Conservation (phyloP, 225 moss, liverwort and hornwort genomes). For the Ulota crispa region DNA sequence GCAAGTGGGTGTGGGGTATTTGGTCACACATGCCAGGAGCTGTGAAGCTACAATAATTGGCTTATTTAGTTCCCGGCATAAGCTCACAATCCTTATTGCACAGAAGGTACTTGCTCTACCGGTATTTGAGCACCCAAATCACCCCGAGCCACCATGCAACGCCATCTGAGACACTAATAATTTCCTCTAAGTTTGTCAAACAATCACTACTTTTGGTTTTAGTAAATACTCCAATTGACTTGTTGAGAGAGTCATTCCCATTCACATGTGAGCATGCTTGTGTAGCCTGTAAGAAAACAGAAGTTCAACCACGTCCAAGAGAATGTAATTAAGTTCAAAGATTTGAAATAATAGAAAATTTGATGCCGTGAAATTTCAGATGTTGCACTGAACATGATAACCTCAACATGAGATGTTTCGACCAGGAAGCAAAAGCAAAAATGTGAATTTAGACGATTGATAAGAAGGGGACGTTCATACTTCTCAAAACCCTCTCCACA, state of each 20-base stretch:
- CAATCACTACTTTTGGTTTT: constrained; percentile 90
- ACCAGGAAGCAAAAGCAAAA: neutral
- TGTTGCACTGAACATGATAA: neutral
- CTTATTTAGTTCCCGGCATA: constrained; percentile 81
- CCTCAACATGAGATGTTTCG: neutral
- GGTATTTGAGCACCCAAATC: constrained; percentile 96
- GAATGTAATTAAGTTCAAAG: neutral
- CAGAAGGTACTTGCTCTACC: constrained; percentile 88
- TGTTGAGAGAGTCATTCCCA: constrained; percentile 21
- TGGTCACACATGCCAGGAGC: constrained; percentile 89
- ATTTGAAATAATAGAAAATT: neutral
- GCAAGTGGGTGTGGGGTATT: constrained; percentile 91
- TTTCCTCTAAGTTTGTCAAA: constrained; percentile 73
- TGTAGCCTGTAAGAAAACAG: neutral
- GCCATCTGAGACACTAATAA: constrained; percentile 77
- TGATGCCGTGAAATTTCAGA: neutral
- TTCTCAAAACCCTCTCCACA: too few species aligned
- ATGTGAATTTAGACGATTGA: neutral
- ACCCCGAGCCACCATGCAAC: constrained; percentile 89
- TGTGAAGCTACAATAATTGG: constrained; percentile 95
- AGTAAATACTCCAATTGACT: constrained; percentile 82
- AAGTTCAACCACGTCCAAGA: neutral
- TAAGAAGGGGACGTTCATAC: neutral
- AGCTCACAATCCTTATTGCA: constrained; percentile 77
- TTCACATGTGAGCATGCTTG: neutral